Evolutionary conservation across 2,329 filamentous ascomycete genomes (phyloP), one percentile per base, ranked within the genome.

Genomic region (Dendrostoma leiphaemia): DNA sequence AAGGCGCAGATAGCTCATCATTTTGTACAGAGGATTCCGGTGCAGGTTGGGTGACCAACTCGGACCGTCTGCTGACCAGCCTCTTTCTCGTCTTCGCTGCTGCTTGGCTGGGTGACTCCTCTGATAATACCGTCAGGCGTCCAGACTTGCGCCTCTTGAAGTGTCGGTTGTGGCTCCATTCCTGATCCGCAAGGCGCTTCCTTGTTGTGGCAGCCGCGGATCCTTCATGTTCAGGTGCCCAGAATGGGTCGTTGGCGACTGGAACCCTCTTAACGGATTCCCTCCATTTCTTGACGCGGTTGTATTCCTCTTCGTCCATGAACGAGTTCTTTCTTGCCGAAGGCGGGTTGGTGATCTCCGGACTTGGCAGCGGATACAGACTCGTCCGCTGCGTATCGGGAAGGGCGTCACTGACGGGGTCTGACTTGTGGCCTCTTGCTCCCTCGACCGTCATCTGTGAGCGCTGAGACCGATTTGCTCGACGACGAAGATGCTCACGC

Each of bases 301-400:
- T 48, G 50, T 47, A 56, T 6, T 53, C 47, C 13, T 35, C 35
- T 21, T 56, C 57, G 15, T 43, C 50, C 54, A 59, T 53, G 9
- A 45, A 63, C 52, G 26, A 63, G 40, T 32, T 66, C 61, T 44
- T 60, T 56, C 49, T 65, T 59, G 57, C 65, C 17, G 57, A 56
- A 3, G 57, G 53, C 6, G 53, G 50, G 17, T 59, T 52, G 19
- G 57, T 56, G 26, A 26, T 68, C 52, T 64, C 60, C 9, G 67
- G 65, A 43, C 67, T 70, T 5, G 57, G 57, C 19, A 59, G 37
- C 28, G 53, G 53, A 43, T 51, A 57, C 12, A 59, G 43, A 37
- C 53, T 57, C n/a, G 57, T 59, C 15, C 47, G 35, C 23, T 57
- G 57, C 9, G 51, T 53, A 37, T 40, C 26, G n/a, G 55, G 43